These are phyloP conservation scores for Cutaneotrichosporon dermatis DNA, from an alignment of 1,284 basidiomycete species.

Conservation along the genomic window DNA sequence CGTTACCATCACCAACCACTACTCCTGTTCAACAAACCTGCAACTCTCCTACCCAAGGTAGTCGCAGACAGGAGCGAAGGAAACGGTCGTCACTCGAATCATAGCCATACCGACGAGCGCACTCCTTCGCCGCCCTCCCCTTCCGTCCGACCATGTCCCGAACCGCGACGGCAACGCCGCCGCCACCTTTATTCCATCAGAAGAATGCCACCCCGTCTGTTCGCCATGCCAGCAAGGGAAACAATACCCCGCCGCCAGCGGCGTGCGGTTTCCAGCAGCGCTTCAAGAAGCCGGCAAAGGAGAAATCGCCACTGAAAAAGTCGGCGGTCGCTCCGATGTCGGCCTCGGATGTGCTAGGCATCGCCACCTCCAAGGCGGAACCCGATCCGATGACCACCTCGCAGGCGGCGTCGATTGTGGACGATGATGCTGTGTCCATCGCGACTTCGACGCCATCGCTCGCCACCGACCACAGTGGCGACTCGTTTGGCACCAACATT, in stretches of 20 bases:
- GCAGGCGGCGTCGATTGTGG: conserved; percentile 11
- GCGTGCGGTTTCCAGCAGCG: conserved; percentile 14
- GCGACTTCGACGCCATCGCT: conserved; percentile 19
- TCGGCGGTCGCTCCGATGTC: conserved; percentile 18
- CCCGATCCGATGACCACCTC: conserved; percentile 18
- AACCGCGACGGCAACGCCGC: conserved; percentile 39
- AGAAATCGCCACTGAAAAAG: conserved; percentile 13
- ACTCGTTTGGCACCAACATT: conserved; percentile 5
- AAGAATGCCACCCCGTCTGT: conserved; percentile 35
- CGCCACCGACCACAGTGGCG: conserved; percentile 8
- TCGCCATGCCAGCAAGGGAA: conserved; percentile 28
- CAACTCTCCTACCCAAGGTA: neutral
- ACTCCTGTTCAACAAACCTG: neutral
- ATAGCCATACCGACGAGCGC: conserved; percentile 40
- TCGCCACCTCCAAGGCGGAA: conserved; percentile 1
- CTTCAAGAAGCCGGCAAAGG: conserved; percentile 12
- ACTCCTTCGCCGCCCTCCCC: conserved; percentile 47
- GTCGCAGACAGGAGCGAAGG: conserved; percentile 37
- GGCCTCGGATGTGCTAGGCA: conserved; percentile 18
- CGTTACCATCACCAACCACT: neutral
- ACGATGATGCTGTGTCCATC: conserved; percentile 16
- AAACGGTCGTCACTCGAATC: conserved; percentile 38
- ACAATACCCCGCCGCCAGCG: conserved; percentile 5
- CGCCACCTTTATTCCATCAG: conserved; percentile 41
- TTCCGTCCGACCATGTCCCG: conserved; percentile 34